A percentile compares a stretch with the other conserved stretches of the same genome.
Evolutionary conservation across 768 basidiomycete species (phyloP).

Genomic region (Saitozyma sp.): DNA sequence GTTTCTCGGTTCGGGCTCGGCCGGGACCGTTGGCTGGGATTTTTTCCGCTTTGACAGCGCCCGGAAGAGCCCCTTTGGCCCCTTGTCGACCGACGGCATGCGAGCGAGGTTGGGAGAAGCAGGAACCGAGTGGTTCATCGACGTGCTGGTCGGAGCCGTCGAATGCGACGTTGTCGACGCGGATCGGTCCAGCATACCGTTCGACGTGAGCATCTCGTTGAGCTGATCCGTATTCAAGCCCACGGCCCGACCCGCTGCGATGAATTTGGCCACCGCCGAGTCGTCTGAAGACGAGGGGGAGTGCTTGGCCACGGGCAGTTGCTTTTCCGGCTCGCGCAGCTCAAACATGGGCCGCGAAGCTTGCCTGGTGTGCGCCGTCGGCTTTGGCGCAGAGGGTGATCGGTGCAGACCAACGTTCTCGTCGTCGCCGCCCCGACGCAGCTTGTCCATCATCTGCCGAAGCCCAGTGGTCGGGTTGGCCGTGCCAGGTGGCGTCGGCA

Average conservation of each 20-base stretch:
- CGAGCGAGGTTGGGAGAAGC: background rate
- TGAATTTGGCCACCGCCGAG: constrained; percentile 31
- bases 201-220: constrained; percentile 32
- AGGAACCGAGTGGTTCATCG: background rate
- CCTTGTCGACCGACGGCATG: constrained; percentile 7
- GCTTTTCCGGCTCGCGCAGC: background rate
- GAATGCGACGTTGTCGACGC: constrained; percentile 4
- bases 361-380: background rate
- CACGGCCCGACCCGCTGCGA: constrained; percentile 35
- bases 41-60: constrained; percentile 28
- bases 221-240: constrained; percentile 34
- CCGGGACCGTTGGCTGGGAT: constrained; percentile 1
- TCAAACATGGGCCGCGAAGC: background rate
- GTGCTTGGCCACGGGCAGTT: constrained; percentile 1
- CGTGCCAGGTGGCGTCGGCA: constrained; percentile 22
- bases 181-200: constrained; percentile 25
- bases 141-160: constrained; percentile 6
- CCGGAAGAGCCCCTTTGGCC: constrained; percentile 33
- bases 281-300: constrained; percentile 16
- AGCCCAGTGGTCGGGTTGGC: constrained; percentile 18
- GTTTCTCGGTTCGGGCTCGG: constrained; percentile 1
- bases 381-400: background rate
- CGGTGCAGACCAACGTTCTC: background rate
- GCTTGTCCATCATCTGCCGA: constrained; percentile 18
- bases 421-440: constrained; percentile 9